phyloP scores from a whole-genome alignment of 257 asterid species.

The Primulina huaijiensis region DNA sequence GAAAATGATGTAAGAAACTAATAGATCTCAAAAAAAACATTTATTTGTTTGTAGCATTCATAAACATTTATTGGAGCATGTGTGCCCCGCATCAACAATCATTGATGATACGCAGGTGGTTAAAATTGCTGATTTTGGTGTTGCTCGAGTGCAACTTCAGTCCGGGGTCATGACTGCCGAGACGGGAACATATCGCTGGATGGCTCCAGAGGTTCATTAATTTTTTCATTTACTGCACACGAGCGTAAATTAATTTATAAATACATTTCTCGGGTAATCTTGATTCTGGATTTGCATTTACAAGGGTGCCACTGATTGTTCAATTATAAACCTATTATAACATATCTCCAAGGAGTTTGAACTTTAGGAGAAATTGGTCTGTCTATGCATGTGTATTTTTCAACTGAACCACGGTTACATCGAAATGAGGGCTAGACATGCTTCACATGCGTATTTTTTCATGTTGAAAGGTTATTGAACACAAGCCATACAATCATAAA shows the following conservation, averaged over 20 bases:
- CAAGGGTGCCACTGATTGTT: too few species aligned
- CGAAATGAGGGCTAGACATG: background rate
- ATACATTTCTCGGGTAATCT: background rate
- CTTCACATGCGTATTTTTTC: constrained; percentile 2
- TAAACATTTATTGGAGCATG: background rate
- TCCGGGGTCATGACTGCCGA: constrained; percentile 96
- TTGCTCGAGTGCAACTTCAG: constrained; percentile 71
- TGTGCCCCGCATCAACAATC: background rate
- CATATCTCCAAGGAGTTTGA: background rate
- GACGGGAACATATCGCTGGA: constrained; percentile 96
- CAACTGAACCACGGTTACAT: background rate
- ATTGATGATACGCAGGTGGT: constrained; percentile 51
- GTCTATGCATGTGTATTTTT: background rate
- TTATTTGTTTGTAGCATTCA: background rate
- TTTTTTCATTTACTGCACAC: background rate
- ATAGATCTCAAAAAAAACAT: constrained; percentile 5
- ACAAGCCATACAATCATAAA: constrained; percentile 72
- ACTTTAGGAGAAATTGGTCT: background rate
- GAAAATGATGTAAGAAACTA: constrained; percentile 61
- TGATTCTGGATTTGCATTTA: background rate
- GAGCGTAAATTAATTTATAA: background rate
- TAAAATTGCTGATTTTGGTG: constrained; percentile 87
- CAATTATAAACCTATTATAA: background rate
- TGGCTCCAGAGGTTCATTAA: constrained; percentile 87
- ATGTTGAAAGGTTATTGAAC: constrained; percentile 67